These are phyloP conservation scores for Chlorella sp. DNA, from an alignment of 139 green algal species.

Conservation along the genomic window DNA sequence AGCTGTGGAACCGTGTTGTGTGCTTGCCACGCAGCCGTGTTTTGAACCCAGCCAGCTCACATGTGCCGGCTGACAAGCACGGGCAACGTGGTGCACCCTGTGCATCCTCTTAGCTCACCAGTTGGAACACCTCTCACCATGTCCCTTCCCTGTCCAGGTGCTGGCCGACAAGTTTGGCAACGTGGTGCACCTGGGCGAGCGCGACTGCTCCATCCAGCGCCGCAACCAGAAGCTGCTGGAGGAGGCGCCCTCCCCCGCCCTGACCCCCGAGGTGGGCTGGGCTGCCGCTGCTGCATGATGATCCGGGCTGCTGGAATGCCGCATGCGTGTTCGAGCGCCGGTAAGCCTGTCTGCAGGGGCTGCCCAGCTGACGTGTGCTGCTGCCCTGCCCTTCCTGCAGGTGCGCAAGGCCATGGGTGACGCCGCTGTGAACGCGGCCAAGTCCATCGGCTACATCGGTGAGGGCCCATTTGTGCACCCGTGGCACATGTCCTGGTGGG, in stretches of 20 bases:
- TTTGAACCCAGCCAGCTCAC: neutral
- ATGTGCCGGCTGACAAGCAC: neutral
- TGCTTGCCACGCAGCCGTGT: no score
- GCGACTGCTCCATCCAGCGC: conserved; percentile 97
- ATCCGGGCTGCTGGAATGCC: no score
- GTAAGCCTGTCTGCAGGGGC: neutral
- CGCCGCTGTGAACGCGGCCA: conserved; percentile 80
- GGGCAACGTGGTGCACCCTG: no score
- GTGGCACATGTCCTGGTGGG: no score
- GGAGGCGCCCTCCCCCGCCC: conserved; percentile 89
- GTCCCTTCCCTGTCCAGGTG: conserved; percentile 66
- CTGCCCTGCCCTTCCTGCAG: conserved; percentile 37
- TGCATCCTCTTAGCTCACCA: neutral
- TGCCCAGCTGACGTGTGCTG: neutral
- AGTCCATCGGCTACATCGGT: conserved; percentile 86
- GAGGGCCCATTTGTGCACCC: conserved; percentile 94
- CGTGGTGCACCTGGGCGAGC: conserved; percentile 93
- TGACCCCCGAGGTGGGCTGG: conserved; percentile 79
- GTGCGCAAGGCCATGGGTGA: conserved; percentile 92
- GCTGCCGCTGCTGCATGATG: no score
- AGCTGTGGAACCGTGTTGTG: no score
- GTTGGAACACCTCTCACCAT: no score
- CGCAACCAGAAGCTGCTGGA: conserved; percentile 99
- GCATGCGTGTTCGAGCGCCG: no score
- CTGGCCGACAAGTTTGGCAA: conserved; percentile 96